Evolutionary conservation across 2,329 filamentous ascomycete species (phyloP), one percentile per base, ranked within the genome.

Genomic region (Fusarium nematophilum): DNA sequence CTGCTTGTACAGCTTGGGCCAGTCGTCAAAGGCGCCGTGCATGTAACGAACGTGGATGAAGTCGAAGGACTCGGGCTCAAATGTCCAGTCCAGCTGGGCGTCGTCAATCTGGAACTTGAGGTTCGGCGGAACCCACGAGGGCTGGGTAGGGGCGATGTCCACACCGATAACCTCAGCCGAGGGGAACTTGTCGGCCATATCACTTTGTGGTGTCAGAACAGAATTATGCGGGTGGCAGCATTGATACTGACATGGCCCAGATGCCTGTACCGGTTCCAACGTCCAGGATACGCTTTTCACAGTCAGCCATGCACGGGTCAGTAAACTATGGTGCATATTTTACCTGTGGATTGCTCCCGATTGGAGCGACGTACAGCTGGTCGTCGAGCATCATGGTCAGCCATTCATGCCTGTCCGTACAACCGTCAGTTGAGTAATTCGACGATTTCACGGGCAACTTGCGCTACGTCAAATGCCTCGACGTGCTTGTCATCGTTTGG

Each of bases 331-430:
- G 2, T 14, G 7, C n/a, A 3, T 1, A 4, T 13, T 25, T 51
- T 10, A 23, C 59, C 33, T 61, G 59, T 3, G 59, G 59, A 5
- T 39, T 55, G 2, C 48, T 36, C 8, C 49, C 42, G 3, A 63
- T 54, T 2, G 57, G 59, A 2, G 46, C 23, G 6, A 34, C 37
- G 10, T 63, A 63, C 3, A 62, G 15, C 14, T 55, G 4, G 6
- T 63, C 59, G 6, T 63, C 38, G 5, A 63, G 46, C 57, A 63
- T 62, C 46, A 62, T 62, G 1, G 53, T 62, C 5, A 62, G 37
- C 59, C 59, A 63, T 38, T 62, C 42, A 6, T 63, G 58, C 5
- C 60, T 63, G 7, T 9, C 37, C 3, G n/a, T 9, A 27, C 7
- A 5, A 25, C 6, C 8, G 14, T 48, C 23, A 38, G 7, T n/a